phyloP scores from a whole-genome alignment of 495 filamentous ascomycete species.

The Collariella sp. region DNA sequence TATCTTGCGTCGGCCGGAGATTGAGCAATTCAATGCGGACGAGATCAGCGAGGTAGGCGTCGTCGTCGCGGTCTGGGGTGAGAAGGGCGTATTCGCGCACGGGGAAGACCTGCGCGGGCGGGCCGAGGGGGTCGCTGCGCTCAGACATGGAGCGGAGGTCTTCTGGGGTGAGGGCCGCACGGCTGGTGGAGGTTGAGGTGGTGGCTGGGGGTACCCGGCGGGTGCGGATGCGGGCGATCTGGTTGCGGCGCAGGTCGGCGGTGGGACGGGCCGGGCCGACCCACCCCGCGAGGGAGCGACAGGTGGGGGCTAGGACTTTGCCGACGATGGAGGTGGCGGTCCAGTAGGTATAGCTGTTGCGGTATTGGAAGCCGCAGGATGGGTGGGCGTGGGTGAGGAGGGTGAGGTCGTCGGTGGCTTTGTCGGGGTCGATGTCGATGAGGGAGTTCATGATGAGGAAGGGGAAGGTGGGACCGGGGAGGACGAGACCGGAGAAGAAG shows the following conservation, averaged over 20 bases:
- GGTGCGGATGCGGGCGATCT: constrained; percentile 55
- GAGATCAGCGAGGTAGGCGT: constrained; percentile 41
- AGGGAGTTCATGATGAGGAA: constrained; percentile 67
- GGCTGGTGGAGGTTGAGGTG: too few relatives aligned
- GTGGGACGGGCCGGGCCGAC: constrained; percentile 58
- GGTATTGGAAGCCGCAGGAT: constrained; percentile 63
- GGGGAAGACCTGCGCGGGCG: constrained; percentile 46
- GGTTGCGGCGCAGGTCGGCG: constrained; percentile 49
- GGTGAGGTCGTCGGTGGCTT: constrained; percentile 48
- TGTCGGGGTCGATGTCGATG: constrained; percentile 59
- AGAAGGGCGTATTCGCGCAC: constrained; percentile 54
- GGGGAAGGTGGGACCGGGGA: constrained; percentile 59
- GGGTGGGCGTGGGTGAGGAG: constrained; percentile 53
- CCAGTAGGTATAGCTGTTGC: constrained; percentile 61
- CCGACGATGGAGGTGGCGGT: constrained; percentile 58
- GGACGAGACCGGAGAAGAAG: constrained; percentile 60
- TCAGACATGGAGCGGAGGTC: constrained; percentile 51
- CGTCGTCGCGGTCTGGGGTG: constrained; percentile 39
- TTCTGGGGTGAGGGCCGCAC: too few relatives aligned
- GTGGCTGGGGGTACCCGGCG: too few relatives aligned
- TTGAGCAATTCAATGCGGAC: constrained; percentile 57
- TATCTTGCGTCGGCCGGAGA: constrained; percentile 30
- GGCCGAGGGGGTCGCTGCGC: constrained; percentile 58
- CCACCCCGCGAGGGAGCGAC: constrained; percentile 60
- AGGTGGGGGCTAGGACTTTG: constrained; percentile 69